Conservation (phyloP, 345 rosid genomes). For the Pistacia atlantica region DNA sequence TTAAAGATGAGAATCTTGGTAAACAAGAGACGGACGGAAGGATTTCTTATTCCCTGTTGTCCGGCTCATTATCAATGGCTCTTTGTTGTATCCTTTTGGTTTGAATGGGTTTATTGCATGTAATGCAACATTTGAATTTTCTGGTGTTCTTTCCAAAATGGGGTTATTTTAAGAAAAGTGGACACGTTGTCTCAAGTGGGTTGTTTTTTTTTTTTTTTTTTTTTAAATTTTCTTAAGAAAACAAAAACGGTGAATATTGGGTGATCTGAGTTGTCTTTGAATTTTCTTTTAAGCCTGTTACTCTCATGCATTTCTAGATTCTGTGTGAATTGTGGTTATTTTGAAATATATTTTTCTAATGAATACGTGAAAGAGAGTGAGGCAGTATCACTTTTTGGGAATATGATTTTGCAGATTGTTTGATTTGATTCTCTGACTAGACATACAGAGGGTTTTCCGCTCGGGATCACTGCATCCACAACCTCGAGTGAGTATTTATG, state of each 20-base stretch:
- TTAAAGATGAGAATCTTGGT: constrained; percentile 62
- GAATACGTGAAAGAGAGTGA: not conserved
- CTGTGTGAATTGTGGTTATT: not conserved
- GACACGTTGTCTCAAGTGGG: not conserved
- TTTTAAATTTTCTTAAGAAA: not conserved
- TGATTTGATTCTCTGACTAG: constrained; percentile 46
- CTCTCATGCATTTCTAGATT: not conserved
- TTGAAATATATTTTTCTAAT: not conserved
- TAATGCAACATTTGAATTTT: not conserved
- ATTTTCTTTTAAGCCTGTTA: too few species aligned
- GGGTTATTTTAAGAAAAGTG: not conserved
- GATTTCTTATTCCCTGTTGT: constrained; percentile 64
- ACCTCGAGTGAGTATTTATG: constrained; percentile 71
- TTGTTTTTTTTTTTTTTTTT: not conserved
- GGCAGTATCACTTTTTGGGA: not conserved
- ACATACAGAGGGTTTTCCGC: constrained; percentile 83
- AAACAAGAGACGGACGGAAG: constrained; percentile 44
- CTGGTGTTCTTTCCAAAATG: not conserved
- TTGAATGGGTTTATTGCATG: not conserved
- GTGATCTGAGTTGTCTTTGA: not conserved
- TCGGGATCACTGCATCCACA: constrained; percentile 81
- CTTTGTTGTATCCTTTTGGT: constrained; percentile 89
- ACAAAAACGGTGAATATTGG: not conserved
- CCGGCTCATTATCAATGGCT: constrained; percentile 95
- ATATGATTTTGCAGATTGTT: constrained; percentile 29